Base-by-base conservation (phyloP, 2,329 filamentous ascomycete genomes). In the Paradendryphiella salina region DNA sequence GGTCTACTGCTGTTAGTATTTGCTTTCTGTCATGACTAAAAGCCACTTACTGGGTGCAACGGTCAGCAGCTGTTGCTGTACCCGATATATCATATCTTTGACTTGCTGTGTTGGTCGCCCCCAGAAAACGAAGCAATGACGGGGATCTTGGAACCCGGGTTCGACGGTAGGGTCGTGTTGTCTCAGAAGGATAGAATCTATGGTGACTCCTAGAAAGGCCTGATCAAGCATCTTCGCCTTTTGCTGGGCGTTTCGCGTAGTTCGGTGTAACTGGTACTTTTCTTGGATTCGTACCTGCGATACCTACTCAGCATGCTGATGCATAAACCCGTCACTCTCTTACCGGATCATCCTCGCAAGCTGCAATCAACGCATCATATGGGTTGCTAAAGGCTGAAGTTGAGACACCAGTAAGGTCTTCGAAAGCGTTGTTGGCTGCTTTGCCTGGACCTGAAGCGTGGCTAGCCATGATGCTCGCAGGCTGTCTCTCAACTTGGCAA, bases 91-190 rank as follows among this genome's bases (percentile, higher is more conserved):
- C 51, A 97, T 75, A 15, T 80, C 75, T 37, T 87, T 79, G 14
- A 96, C 79, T 60, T 87, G 84, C 37, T 83, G 75, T 0, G 92
- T 88, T 13, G 93, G 93, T 5, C 92, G 81, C 3, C 89, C 90
- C 90, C 91, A 96, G 67, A 96, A 86, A 0, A 91, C 89, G 9
- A 96, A 79, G 68, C 92, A 95, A 65, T 96, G 81, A 33, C 93
- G 80, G 34, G 84, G 82, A 69, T 97, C 93, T 43, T 79, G 71
- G 68, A 88, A 96, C 1, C 83, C 84, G 1, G 85, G 86, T 56
- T 89, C 81, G 29, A 86, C 75, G 1, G 80, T 73, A 1, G 82
- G 81, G 35, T 86, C 80, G 59, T 87, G 82, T 26, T 96, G 76
- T 47, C 86, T 85, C 41, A 85, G 76, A 1, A 96, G 80, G 47